Percentiles rank a stretch among this genome's conserved stretches.
These are phyloP conservation scores for Ophiostoma perfectum DNA, from an alignment of 2,329 filamentous ascomycete species.

Conservation along the genomic window DNA sequence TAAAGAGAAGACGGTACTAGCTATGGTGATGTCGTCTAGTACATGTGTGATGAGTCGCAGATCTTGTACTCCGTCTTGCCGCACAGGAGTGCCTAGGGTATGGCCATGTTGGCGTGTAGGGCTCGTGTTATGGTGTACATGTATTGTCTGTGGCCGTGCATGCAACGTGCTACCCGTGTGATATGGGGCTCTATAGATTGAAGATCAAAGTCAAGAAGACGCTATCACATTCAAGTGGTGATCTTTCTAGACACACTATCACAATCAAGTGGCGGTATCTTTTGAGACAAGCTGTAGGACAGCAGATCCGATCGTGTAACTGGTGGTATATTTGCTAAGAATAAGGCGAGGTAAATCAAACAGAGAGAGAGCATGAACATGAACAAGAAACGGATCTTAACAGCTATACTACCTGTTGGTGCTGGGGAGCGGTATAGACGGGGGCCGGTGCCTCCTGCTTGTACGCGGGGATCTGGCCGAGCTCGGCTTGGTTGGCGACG, in stretches of 20 bases:
- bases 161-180: constrained; percentile 7
- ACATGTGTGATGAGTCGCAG: constrained; percentile 3
- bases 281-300: no score
- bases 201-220: neutral
- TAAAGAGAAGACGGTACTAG: neutral
- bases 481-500: constrained; percentile 11
- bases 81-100: no score
- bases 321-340: no score
- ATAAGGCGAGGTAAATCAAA: neutral
- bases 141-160: neutral
- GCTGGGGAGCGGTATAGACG: neutral
- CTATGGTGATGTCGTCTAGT: constrained; percentile 4
- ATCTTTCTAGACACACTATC: neutral
- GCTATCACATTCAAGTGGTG: no score
- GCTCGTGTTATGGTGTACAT: neutral
- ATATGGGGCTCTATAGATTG: neutral
- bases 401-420: neutral
- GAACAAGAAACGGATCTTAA: neutral
- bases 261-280: no score
- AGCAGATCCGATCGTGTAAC: no score
- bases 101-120: neutral
- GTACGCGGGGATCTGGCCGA: neutral
- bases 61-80: no score
- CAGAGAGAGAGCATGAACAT: neutral
- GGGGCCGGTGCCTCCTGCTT: neutral